Conservation (phyloP, 1,284 basidiomycete species). For the Rhizoctonia solani region DNA sequence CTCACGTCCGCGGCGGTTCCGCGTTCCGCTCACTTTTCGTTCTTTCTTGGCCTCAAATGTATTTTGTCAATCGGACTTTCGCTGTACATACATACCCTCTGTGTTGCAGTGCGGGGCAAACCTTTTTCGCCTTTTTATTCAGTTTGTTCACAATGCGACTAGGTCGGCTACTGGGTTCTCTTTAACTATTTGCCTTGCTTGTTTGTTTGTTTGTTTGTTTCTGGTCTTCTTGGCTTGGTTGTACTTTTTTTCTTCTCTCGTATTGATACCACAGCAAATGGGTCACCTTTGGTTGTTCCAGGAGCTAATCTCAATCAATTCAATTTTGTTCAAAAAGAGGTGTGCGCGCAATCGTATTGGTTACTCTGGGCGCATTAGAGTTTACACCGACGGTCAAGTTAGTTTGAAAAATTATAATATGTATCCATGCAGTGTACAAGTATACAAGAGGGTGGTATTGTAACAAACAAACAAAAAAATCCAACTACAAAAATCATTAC, state of each 20-base stretch:
- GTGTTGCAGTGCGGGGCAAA: not conserved
- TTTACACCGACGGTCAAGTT: no score
- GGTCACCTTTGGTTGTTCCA: slow-evolving; percentile 13
- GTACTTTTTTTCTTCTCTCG: no score
- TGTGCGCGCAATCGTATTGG: no score
- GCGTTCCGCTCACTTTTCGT: slow-evolving; percentile 2
- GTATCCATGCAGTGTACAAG: no score
- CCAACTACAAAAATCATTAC: no score
- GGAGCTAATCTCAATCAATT: slow-evolving; percentile 35
- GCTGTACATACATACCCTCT: not conserved
- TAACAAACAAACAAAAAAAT: no score
- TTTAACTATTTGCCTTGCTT: slow-evolving; percentile 33
- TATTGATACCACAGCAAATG: slow-evolving; percentile 32
- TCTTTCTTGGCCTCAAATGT: no score
- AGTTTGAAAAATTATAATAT: no score
- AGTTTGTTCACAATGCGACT: slow-evolving; percentile 32
- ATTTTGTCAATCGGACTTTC: no score
- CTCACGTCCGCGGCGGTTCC: not conserved
- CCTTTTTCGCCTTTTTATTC: slow-evolving; percentile 28
- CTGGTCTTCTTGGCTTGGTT: slow-evolving; percentile 31
- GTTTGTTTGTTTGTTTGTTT: not conserved
- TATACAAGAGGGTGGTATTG: no score
- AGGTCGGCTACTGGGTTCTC: slow-evolving; percentile 22
- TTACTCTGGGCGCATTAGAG: not conserved
- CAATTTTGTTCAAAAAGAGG: slow-evolving; percentile 32